A percentile compares a stretch with the other conserved stretches of the same genome.
phyloP scores from a whole-genome alignment of 2,329 filamentous ascomycete genomes.

The Paraconiothyrium sp. region DNA sequence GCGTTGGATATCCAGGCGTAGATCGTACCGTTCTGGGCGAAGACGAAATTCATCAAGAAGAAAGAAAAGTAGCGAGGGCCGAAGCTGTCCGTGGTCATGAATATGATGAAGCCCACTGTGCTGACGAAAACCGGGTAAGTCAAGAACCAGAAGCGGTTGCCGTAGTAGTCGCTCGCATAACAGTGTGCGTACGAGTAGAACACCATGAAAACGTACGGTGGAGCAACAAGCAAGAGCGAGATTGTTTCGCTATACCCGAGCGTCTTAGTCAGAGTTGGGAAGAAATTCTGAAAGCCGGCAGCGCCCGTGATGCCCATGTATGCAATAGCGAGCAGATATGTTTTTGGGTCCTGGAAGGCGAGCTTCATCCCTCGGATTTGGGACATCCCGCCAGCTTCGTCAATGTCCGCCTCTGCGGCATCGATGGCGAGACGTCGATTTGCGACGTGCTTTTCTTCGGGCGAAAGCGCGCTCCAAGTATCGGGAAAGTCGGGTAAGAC shows the following conservation, averaged over 20 bases:
- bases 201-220: constrained; percentile 69
- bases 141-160: constrained; percentile 54
- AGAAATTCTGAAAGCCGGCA: constrained; percentile 66
- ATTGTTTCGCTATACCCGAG: constrained; percentile 63
- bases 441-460: constrained; percentile 56
- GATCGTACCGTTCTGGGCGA: constrained; percentile 63
- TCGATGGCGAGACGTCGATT: constrained; percentile 62
- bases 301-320: constrained; percentile 62
- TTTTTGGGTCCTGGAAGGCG: constrained; percentile 61
- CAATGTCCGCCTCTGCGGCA: constrained; percentile 53
- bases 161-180: constrained; percentile 52
- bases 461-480: constrained; percentile 52
- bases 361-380: constrained; percentile 62
- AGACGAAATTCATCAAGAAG: constrained; percentile 66
- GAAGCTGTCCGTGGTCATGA: constrained; percentile 63
- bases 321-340: constrained; percentile 58
- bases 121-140: constrained; percentile 60
- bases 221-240: constrained; percentile 65
- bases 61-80: constrained; percentile 65
- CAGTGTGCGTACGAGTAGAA: constrained; percentile 56
- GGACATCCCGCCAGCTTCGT: constrained; percentile 58
- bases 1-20: constrained; percentile 66
- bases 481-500: constrained; percentile 51
- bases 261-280: constrained; percentile 63
- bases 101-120: constrained; percentile 62